Conservation (phyloP, 441 rosid species). For the Capsella rubella region DNA sequence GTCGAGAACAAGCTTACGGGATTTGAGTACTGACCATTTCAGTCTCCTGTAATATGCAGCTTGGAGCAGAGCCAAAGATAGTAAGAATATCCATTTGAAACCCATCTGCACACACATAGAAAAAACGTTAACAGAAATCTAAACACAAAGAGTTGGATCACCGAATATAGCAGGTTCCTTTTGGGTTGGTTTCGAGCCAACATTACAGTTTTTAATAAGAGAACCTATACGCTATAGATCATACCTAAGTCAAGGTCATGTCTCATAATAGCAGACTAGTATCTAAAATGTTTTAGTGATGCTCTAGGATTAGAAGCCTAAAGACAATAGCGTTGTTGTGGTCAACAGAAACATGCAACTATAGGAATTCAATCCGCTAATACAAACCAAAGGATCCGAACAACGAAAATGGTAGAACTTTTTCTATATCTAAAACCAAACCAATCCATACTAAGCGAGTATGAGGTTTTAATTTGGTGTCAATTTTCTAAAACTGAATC, state of each 20-base stretch:
- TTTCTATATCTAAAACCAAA: neutral
- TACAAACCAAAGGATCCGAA: neutral
- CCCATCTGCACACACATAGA: conserved; percentile 79
- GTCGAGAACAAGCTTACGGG: conserved; percentile 89
- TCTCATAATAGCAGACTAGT: neutral
- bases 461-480: neutral
- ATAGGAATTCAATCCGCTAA: neutral
- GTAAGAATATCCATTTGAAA: conserved; percentile 97
- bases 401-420: neutral
- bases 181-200: neutral
- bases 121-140: neutral
- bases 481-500: neutral
- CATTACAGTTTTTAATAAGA: neutral
- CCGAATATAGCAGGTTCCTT: neutral
- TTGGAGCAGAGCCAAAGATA: conserved; percentile 92
- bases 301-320: neutral
- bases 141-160: neutral
- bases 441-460: neutral
- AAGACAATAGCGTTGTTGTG: neutral
- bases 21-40: conserved; percentile 92
- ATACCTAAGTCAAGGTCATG: neutral
- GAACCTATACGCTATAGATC: neutral
- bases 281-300: neutral
- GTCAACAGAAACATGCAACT: neutral
- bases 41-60: conserved; percentile 90